These are phyloP conservation scores for Przewalskia tangutica DNA, from an alignment of 257 asterid genomes.

Conservation along the genomic window DNA sequence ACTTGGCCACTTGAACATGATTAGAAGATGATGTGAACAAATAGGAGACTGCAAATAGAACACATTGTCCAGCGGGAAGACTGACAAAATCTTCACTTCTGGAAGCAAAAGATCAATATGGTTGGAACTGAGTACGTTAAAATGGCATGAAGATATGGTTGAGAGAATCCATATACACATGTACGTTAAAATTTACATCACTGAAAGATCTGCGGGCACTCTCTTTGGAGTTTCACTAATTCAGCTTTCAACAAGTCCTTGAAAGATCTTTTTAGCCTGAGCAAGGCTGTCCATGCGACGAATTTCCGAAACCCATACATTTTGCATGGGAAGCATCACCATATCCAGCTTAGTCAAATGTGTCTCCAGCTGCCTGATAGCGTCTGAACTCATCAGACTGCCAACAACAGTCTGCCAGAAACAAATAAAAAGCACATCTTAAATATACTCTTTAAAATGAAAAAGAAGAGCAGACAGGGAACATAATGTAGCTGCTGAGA, in stretches of 20 bases:
- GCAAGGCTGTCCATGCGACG: constrained; percentile 35
- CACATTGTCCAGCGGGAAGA: neutral
- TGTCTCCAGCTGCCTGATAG: constrained; percentile 21
- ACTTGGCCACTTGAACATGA: neutral
- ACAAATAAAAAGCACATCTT: neutral
- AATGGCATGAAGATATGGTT: neutral
- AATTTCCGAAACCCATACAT: constrained; percentile 48
- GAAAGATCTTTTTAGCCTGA: constrained; percentile 47
- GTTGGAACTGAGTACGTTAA: neutral
- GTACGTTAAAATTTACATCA: neutral
- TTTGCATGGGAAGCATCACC: constrained; percentile 36
- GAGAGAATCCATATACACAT: neutral
- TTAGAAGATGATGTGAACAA: neutral
- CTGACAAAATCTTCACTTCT: neutral
- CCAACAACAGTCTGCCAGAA: constrained; percentile 44
- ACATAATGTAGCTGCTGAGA: neutral
- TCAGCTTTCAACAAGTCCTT: constrained; percentile 22
- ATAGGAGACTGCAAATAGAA: neutral
- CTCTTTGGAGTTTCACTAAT: neutral
- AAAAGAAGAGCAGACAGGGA: neutral
- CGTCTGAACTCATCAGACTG: constrained; percentile 36
- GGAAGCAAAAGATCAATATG: neutral
- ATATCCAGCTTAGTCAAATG: constrained; percentile 27
- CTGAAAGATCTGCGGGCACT: neutral
- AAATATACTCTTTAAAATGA: neutral